These are phyloP conservation scores for Raffaelea arxii DNA, from an alignment of 2,329 filamentous ascomycete genomes.

Conservation along the genomic window DNA sequence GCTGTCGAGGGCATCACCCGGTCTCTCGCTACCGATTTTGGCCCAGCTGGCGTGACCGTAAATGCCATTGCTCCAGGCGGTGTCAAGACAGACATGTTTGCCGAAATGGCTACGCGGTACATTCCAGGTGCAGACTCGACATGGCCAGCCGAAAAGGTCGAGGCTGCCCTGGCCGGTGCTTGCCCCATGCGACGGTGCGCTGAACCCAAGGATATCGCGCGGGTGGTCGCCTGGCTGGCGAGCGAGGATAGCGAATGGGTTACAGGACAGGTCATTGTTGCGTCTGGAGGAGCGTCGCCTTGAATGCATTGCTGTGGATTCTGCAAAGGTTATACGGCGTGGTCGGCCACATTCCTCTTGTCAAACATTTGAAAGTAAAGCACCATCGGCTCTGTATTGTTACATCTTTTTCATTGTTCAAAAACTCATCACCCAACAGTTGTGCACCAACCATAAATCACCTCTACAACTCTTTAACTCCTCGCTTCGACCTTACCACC, in stretches of 20 bases:
- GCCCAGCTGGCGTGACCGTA: conserved; percentile 22
- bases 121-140: conserved; percentile 20
- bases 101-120: conserved; percentile 21
- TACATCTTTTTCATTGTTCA: too few relatives aligned
- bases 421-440: too few relatives aligned
- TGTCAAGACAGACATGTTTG: conserved; percentile 57
- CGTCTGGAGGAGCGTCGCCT: not conserved
- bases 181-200: not conserved
- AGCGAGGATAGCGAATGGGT: conserved; percentile 1
- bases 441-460: too few relatives aligned
- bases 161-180: not conserved
- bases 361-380: too few relatives aligned
- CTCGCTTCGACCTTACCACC: too few relatives aligned
- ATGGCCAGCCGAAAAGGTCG: not conserved
- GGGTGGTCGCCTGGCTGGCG: not conserved
- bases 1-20: conserved; percentile 77
- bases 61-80: conserved; percentile 23
- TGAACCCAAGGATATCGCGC: not conserved
- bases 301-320: too few relatives aligned
- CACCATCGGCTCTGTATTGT: too few relatives aligned
- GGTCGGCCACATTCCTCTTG: too few relatives aligned
- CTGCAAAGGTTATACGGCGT: too few relatives aligned
- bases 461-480: too few relatives aligned
- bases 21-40: conserved; percentile 51
- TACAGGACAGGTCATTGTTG: not conserved